phyloP scores from a whole-genome alignment of 805 yeast genomes.

The Priceomyces castillae region DNA sequence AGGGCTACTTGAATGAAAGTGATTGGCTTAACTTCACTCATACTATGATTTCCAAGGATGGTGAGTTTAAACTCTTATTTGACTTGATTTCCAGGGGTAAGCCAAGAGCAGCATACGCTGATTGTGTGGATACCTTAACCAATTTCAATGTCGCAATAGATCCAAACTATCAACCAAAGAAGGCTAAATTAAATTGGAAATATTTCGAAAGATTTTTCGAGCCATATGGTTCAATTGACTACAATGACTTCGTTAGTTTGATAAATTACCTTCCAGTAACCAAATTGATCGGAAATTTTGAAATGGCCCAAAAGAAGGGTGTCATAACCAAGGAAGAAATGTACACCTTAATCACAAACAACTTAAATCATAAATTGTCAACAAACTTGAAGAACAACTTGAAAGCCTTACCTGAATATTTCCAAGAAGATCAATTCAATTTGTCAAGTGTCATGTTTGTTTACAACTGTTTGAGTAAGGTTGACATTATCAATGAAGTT shows the following conservation, averaged over 20 bases:
- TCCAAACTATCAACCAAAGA: constrained; percentile 39
- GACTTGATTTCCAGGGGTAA: constrained; percentile 19
- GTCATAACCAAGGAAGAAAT: constrained; percentile 30
- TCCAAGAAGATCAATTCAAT: constrained; percentile 29
- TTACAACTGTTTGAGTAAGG: constrained; percentile 38
- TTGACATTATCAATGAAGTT: constrained; percentile 45
- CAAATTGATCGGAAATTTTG: constrained; percentile 43
- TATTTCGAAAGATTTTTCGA: constrained; percentile 40
- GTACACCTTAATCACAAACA: constrained; percentile 31
- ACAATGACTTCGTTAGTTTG: constrained; percentile 38
- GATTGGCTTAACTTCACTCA: constrained; percentile 78
- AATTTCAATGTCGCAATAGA: constrained; percentile 40
- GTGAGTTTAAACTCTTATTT: constrained; percentile 29
- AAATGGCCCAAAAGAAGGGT: constrained; percentile 32
- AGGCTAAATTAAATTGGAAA: constrained; percentile 41
- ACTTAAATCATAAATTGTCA: constrained; percentile 42
- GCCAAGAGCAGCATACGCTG: constrained; percentile 26
- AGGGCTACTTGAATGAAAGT: constrained; percentile 62
- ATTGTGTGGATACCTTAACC: constrained; percentile 35
- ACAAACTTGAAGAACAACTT: constrained; percentile 35
- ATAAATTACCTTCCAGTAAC: constrained; percentile 45
- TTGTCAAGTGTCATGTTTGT: constrained; percentile 39
- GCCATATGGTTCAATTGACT: constrained; percentile 37
- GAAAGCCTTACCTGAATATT: constrained; percentile 33
- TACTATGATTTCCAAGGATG: constrained; percentile 33